Percentiles rank a stretch among this genome's conserved stretches.
Conservation (phyloP, 371 early-diverging fungal genomes). For the Syncephalastrum monosporum region DNA sequence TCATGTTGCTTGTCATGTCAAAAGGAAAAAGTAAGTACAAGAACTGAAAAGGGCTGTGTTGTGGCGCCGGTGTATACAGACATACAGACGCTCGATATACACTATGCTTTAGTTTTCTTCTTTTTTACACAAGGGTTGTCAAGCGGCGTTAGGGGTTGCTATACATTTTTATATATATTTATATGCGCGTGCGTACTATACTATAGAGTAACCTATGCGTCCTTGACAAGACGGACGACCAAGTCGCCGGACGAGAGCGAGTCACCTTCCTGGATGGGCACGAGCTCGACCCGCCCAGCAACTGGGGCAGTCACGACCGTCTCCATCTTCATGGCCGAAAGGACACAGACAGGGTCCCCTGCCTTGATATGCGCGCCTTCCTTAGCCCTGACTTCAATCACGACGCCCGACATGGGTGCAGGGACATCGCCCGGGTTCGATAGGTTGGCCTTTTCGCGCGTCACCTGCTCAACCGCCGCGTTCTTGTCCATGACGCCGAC, state of each 20-base stretch:
- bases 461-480: conserved; percentile 61
- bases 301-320: conserved; percentile 86
- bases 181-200: too few relatives aligned
- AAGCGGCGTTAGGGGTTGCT: too few relatives aligned
- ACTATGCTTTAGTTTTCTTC: too few relatives aligned
- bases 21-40: too few relatives aligned
- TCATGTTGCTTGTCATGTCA: too few relatives aligned
- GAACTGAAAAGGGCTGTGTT: too few relatives aligned
- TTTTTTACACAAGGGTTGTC: too few relatives aligned
- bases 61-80: too few relatives aligned
- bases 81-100: too few relatives aligned
- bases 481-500: conserved; percentile 68
- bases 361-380: conserved; percentile 79
- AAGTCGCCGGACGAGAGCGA: conserved; percentile 82
- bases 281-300: conserved; percentile 73
- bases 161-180: too few relatives aligned
- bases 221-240: conserved; percentile 64
- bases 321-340: conserved; percentile 98
- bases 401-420: conserved; percentile 96
- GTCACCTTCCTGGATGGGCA: conserved; percentile 74
- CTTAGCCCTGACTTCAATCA: conserved; percentile 86
- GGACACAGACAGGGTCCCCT: conserved; percentile 87
- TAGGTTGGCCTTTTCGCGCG: conserved; percentile 79
- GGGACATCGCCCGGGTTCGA: conserved; percentile 80
- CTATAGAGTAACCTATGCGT: conserved; percentile 12